phyloP scores from a whole-genome alignment of 768 basidiomycete species.

The Leccinum fibrillosum region DNA sequence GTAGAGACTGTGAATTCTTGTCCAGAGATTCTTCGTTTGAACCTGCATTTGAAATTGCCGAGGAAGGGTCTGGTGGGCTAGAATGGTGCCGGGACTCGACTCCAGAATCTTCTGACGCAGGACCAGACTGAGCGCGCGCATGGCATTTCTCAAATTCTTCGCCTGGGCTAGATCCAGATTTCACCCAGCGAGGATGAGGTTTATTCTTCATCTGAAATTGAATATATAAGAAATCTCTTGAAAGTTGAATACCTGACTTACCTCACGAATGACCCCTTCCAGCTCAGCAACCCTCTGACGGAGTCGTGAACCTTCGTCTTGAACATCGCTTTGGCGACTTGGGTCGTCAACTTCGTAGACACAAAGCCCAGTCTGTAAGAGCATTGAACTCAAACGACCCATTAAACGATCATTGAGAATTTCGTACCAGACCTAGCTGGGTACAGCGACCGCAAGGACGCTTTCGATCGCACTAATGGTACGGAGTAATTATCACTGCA shows the following conservation, averaged over 20 bases:
- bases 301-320: conserved; percentile 64
- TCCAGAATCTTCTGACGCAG: conserved; percentile 11
- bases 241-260: conserved; percentile 23
- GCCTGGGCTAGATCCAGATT: conserved; percentile 22
- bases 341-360: conserved; percentile 84
- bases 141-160: conserved; percentile 29
- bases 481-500: neutral
- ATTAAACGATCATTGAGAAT: conserved; percentile 26
- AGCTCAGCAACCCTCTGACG: conserved; percentile 77
- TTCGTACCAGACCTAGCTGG: conserved; percentile 37
- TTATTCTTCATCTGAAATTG: conserved; percentile 61
- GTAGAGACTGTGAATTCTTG: neutral
- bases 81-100: conserved; percentile 5
- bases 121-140: conserved; percentile 17
- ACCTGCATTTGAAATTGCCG: neutral
- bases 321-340: conserved; percentile 45
- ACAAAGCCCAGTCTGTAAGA: conserved; percentile 67
- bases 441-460: conserved; percentile 47
- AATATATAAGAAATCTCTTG: neutral
- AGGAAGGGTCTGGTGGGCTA: conserved; percentile 1
- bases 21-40: conserved; percentile 6
- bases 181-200: conserved; percentile 62
- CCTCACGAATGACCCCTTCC: conserved; percentile 82
- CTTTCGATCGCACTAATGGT: conserved; percentile 43
- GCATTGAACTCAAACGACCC: conserved; percentile 9